Conservation (phyloP, 2,329 filamentous ascomycete genomes). For the Alternaria brassicicola region DNA sequence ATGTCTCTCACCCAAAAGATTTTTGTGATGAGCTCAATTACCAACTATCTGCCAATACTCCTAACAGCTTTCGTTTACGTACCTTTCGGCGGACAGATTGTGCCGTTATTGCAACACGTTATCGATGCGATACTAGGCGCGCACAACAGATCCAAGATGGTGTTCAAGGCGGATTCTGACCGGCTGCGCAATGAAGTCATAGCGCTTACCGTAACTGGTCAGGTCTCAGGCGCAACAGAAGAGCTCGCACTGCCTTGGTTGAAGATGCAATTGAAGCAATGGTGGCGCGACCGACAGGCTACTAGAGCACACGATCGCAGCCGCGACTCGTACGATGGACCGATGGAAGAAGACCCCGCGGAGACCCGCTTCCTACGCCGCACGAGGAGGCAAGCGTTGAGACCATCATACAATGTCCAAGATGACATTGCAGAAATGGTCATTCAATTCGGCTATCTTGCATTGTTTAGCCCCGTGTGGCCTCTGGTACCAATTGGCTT, state of each 20-base stretch:
- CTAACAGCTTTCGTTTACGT: constrained; percentile 44
- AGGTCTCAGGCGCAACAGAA: constrained; percentile 38
- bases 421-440: constrained; percentile 47
- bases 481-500: constrained; percentile 45
- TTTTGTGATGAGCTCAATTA: constrained; percentile 45
- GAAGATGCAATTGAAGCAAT: constrained; percentile 35
- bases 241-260: constrained; percentile 41
- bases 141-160: constrained; percentile 14
- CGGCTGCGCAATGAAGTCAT: constrained; percentile 44
- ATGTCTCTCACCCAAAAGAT: constrained; percentile 46
- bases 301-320: not conserved
- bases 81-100: constrained; percentile 33
- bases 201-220: constrained; percentile 41
- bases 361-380: constrained; percentile 39
- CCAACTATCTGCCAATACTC: constrained; percentile 45
- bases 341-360: constrained; percentile 32
- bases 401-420: constrained; percentile 43
- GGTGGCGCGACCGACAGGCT: constrained; percentile 38
- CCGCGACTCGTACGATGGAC: not conserved
- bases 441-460: constrained; percentile 45
- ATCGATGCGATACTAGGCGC: constrained; percentile 24
- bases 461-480: constrained; percentile 45
- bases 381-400: constrained; percentile 37
- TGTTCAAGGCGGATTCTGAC: constrained; percentile 37
- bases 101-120: constrained; percentile 31